phyloP scores from a whole-genome alignment of 805 yeast species.

The Metschnikowia cubensis region DNA sequence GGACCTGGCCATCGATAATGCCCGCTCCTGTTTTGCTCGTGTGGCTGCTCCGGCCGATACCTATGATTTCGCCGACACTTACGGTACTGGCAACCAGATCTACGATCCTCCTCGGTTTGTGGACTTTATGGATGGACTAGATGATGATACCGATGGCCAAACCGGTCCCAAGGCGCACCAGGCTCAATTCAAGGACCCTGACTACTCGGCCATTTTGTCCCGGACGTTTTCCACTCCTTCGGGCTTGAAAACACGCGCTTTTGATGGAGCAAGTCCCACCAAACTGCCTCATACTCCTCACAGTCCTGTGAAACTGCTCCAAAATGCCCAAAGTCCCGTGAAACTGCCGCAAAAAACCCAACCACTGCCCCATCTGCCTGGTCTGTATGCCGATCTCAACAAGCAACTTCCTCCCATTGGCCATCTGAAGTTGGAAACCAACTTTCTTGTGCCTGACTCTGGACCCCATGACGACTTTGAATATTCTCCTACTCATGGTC shows the following conservation, averaged over 20 bases:
- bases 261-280: background rate
- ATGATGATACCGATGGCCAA: constrained; percentile 20
- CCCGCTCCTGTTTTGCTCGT: constrained; percentile 63
- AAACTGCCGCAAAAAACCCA: background rate
- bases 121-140: constrained; percentile 46
- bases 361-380: background rate
- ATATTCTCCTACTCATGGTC: too few relatives aligned
- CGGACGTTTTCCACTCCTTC: constrained; percentile 18
- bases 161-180: constrained; percentile 12
- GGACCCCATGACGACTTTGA: too few relatives aligned
- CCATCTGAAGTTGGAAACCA: background rate
- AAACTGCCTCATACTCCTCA: background rate
- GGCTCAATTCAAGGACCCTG: constrained; percentile 35
- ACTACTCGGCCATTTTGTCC: constrained; percentile 21
- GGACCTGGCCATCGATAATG: constrained; percentile 70
- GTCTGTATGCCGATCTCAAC: background rate
- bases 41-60: constrained; percentile 63
- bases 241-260: constrained; percentile 2
- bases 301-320: background rate
- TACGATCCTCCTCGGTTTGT: constrained; percentile 58
- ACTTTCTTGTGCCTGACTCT: background rate
- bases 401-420: constrained; percentile 12
- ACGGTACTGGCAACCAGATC: constrained; percentile 64
- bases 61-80: constrained; percentile 45
- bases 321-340: background rate